Conservation (phyloP, 176 grass and related monocot species). For the Musa schizocarpa region DNA sequence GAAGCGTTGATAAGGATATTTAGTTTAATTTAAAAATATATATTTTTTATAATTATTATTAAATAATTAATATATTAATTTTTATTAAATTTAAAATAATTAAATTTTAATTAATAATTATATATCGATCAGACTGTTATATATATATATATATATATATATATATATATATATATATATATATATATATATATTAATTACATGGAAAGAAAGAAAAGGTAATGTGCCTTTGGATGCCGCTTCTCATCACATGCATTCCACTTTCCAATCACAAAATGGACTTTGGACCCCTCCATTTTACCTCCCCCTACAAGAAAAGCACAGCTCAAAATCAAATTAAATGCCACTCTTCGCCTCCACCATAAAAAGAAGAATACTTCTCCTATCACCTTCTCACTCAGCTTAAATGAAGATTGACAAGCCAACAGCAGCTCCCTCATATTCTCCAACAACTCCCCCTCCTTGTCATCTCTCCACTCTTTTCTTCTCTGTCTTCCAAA, state of each 20-base stretch:
- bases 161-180: no score
- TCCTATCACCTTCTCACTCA: not conserved
- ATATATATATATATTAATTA: no score
- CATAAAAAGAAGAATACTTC: constrained; percentile 12
- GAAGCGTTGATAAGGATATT: no score
- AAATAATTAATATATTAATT: no score
- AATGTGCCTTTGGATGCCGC: constrained; percentile 46
- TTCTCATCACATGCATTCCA: constrained; percentile 78
- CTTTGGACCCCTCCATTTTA: constrained; percentile 40
- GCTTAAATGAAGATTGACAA: not conserved
- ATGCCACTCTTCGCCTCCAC: constrained; percentile 9
- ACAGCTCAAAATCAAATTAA: constrained; percentile 27
- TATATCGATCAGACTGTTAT: no score
- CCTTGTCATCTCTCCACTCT: not conserved
- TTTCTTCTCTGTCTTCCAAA: not conserved
- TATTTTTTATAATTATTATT: no score
- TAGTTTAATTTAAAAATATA: no score
- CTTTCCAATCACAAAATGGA: constrained; percentile 44
- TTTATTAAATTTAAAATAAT: no score
- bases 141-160: no score
- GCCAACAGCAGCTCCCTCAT: not conserved
- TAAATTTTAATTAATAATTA: no score
- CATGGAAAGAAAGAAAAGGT: not conserved
- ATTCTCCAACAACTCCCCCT: not conserved
- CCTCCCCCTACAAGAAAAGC: constrained; percentile 87